phyloP scores from a whole-genome alignment of 2,329 filamentous ascomycete genomes.

The Claviceps spartinae region DNA sequence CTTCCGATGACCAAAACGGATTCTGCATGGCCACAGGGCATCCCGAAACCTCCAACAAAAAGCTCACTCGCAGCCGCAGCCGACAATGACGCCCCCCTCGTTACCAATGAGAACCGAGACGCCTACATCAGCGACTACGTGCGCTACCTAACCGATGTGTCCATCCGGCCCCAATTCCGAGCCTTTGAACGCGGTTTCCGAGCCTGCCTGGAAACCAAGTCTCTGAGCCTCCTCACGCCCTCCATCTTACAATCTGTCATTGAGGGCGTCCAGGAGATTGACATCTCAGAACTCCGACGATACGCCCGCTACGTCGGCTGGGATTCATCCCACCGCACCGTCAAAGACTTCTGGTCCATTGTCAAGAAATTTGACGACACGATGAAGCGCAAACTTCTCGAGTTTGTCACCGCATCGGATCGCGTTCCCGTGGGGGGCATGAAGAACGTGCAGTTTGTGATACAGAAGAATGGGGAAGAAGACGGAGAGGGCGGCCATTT shows the following conservation, averaged over 20 bases:
- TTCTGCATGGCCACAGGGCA: constrained; percentile 41
- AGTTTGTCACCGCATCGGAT: constrained; percentile 92
- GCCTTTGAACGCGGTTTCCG: constrained; percentile 76
- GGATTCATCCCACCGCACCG: constrained; percentile 51
- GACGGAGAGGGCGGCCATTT: constrained; percentile 41
- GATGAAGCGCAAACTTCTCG: constrained; percentile 64
- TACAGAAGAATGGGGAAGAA: constrained; percentile 63
- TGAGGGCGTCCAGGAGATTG: constrained; percentile 72
- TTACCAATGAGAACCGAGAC: constrained; percentile 67
- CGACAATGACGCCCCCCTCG: constrained; percentile 49
- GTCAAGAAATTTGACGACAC: constrained; percentile 52
- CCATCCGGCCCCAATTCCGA: constrained; percentile 60
- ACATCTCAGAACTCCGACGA: constrained; percentile 57
- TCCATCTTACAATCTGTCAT: constrained; percentile 61
- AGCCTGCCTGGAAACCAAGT: constrained; percentile 56
- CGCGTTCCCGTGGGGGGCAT: constrained; percentile 80
- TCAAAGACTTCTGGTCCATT: constrained; percentile 74
- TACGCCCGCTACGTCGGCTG: constrained; percentile 74
- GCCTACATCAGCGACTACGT: constrained; percentile 78
- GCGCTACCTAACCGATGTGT: constrained; percentile 65
- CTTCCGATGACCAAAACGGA: constrained; percentile 36
- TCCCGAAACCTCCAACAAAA: constrained; percentile 16
- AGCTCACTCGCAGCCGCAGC: constrained; percentile 9
- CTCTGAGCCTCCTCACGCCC: constrained; percentile 59
- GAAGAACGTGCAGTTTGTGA: constrained; percentile 66